Evolutionary conservation across 768 basidiomycete genomes (phyloP), one percentile per base, ranked within the genome.

Genomic region (Cystofilobasidium bisporidii): DNA sequence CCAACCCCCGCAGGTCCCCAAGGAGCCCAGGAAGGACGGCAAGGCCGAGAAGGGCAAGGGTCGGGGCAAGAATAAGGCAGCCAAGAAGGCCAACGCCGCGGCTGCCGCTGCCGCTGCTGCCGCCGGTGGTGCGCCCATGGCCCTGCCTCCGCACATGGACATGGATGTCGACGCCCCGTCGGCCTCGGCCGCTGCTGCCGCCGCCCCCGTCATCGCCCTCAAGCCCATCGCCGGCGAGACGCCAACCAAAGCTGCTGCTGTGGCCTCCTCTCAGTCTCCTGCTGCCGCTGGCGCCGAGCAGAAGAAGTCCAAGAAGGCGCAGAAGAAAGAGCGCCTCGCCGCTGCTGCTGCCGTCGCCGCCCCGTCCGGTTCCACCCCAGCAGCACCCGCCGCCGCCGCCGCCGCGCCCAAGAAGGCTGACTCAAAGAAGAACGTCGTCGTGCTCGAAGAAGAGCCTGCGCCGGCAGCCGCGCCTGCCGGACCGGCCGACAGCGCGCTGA

Each of bases 271-370:
- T 30, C 28, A 24, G 32, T 32, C 59, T 8, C n/a, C 59, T 60
- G 18, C 33, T 17, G 14, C n/a, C 3, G 22, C 14, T n/a, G 43
- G 28, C 28, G 41, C 17, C 8, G 47, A 43, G 22, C 28, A 11
- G 30, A 63, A 63, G 45, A 63, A 63, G 62, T 36, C 53, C 17
- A 63, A 63, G 48, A 63, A 63, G 48, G 62, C 62, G 48, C 30
- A 53, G 28, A 50, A 63, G 62, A 61, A 61, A 43, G 28, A 41
- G 18, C 38, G 38, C 4, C 41, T 45, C 6, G 22, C 64, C 18
- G 55, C 64, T 24, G 30, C 24, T 18, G 50, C 63, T 2, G 38
- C 64, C n/a, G 64, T 28, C 20, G 64, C 50, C 20, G 22, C 62
- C 18, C 17, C 62, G n/a, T 32, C 64, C 32, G 43, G 17, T 15